These are phyloP conservation scores for Flueggea neowawraea DNA, from an alignment of 441 rosid species.

Conservation along the genomic window DNA sequence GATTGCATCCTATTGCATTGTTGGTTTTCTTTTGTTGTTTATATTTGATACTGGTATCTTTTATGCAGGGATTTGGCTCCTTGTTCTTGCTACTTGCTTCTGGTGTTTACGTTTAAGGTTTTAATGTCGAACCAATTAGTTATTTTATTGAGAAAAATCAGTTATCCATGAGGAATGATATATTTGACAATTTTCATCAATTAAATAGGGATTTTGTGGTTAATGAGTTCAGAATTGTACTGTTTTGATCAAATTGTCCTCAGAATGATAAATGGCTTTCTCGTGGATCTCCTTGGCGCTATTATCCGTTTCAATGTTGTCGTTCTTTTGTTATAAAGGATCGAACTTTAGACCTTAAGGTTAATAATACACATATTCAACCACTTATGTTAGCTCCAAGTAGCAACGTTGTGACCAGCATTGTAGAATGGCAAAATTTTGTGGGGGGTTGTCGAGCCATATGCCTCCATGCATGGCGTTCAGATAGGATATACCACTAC, in stretches of 20 bases:
- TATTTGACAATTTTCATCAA: conserved; percentile 11
- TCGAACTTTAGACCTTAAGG: no score
- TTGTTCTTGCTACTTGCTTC: conserved; percentile 86
- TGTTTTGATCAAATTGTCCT: conserved; percentile 2
- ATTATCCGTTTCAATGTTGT: conserved; percentile 25
- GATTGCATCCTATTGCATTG: not conserved
- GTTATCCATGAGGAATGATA: no score
- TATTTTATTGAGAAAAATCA: conserved; percentile 12
- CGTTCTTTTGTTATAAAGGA: not conserved
- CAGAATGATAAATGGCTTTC: not conserved
- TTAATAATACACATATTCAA: no score
- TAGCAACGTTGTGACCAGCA: no score
- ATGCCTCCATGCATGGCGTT: no score
- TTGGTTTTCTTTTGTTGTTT: conserved; percentile 7
- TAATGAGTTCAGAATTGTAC: conserved; percentile 9
- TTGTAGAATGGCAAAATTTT: no score
- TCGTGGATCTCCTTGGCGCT: conserved; percentile 2
- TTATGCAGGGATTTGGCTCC: conserved; percentile 89
- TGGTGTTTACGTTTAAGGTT: conserved; percentile 76
- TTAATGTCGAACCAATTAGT: conserved; percentile 6
- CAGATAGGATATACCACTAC: no score
- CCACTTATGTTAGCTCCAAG: no score
- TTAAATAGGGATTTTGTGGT: conserved; percentile 3
- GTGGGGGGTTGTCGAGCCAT: no score
- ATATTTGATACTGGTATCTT: conserved; percentile 1